phyloP scores from a whole-genome alignment of 345 rosid species.

The Acer yangbiense region DNA sequence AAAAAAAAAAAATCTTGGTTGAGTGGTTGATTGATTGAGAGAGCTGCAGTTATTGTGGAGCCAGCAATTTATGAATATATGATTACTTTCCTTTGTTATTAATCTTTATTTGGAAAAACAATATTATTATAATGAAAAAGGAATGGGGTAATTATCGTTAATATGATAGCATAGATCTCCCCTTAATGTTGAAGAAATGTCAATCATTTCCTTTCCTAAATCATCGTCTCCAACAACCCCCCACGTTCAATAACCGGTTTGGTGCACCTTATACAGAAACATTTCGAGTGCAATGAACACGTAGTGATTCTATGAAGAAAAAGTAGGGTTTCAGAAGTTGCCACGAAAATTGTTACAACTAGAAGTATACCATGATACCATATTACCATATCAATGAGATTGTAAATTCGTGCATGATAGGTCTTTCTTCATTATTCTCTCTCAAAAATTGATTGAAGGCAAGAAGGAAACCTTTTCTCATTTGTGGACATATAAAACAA shows the following conservation, averaged over 20 bases:
- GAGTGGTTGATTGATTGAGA: neutral
- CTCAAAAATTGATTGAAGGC: neutral
- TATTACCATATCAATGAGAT: no score
- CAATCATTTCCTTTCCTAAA: neutral
- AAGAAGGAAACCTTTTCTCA: neutral
- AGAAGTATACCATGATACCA: no score
- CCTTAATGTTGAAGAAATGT: neutral
- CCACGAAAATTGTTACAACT: no score
- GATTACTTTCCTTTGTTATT: neutral
- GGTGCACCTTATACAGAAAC: neutral
- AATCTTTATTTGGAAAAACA: neutral
- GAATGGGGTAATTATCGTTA: neutral
- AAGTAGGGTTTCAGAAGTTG: no score
- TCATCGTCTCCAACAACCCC: neutral
- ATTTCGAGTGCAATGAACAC: no score
- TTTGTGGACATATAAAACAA: neutral
- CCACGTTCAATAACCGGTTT: neutral
- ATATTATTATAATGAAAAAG: neutral
- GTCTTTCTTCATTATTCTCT: neutral
- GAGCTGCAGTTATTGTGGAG: conserved; percentile 14
- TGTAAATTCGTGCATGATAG: no score
- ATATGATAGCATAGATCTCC: neutral
- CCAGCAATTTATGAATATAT: conserved; percentile 1
- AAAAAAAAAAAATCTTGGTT: neutral
- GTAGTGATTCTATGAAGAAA: no score